These are phyloP conservation scores for Physocladia obscura DNA, from an alignment of 192 early-diverging fungal genomes.

Conservation along the genomic window DNA sequence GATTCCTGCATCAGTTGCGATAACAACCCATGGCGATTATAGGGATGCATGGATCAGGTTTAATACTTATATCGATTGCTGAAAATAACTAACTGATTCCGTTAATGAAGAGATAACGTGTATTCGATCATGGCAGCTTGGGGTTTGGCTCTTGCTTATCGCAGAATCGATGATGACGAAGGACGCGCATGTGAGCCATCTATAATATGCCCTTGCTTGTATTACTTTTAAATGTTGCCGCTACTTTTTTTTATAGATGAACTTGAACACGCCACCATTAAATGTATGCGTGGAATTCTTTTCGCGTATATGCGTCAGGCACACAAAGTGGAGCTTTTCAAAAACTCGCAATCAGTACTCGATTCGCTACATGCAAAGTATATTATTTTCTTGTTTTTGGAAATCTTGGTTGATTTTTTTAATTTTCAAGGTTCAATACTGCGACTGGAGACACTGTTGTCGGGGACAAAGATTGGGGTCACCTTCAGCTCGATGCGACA, in stretches of 20 bases:
- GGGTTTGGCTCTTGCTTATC: constrained; percentile 80
- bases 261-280: constrained; percentile 81
- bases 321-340: constrained; percentile 78
- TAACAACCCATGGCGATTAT: constrained; percentile 85
- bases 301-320: constrained; percentile 82
- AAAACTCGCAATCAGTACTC: constrained; percentile 70
- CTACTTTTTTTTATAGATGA: constrained; percentile 56
- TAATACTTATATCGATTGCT: neutral
- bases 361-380: constrained; percentile 84
- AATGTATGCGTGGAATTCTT: constrained; percentile 81
- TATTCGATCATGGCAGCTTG: constrained; percentile 84
- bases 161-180: constrained; percentile 78
- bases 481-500: constrained; percentile 87
- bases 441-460: constrained; percentile 81
- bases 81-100: neutral
- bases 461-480: constrained; percentile 81
- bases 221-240: neutral
- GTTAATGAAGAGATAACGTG: constrained; percentile 71
- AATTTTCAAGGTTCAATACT: constrained; percentile 64
- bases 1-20: constrained; percentile 83
- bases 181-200: constrained; percentile 72
- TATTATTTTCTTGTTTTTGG: constrained; percentile 5
- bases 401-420: neutral
- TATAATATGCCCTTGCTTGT: too few species aligned
- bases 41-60: constrained; percentile 88